Evolutionary conservation across 1,284 basidiomycete species (phyloP).

Genomic region (Heimioporus punctisporus): DNA sequence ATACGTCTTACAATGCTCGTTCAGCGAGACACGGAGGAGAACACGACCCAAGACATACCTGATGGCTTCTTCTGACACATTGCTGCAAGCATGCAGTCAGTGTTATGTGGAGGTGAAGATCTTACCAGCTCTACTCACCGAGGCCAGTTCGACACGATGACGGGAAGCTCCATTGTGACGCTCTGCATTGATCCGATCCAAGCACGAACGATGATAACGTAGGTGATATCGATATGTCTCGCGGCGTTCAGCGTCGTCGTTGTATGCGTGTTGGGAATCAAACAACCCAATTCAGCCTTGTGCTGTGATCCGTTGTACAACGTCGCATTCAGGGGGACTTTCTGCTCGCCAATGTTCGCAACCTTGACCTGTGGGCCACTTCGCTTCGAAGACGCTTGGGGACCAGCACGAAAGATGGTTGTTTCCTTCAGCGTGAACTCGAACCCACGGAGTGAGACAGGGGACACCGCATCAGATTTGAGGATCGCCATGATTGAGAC

Average conservation of each 20-base stretch:
- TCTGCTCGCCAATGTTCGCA: slow-evolving; percentile 59
- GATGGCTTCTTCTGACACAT: slow-evolving; percentile 66
- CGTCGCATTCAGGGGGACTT: slow-evolving; percentile 69
- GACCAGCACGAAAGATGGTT: slow-evolving; percentile 64
- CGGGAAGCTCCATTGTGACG: slow-evolving; percentile 70
- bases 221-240: slow-evolving; percentile 80
- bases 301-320: slow-evolving; percentile 73
- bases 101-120: not conserved
- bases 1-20: slow-evolving; percentile 54
- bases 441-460: slow-evolving; percentile 74
- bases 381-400: slow-evolving; percentile 45
- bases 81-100: slow-evolving; percentile 37
- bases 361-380: slow-evolving; percentile 58
- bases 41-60: slow-evolving; percentile 40
- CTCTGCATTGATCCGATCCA: slow-evolving; percentile 69
- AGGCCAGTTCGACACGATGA: slow-evolving; percentile 83
- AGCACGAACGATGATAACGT: slow-evolving; percentile 76
- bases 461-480: slow-evolving; percentile 66
- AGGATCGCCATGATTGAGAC: slow-evolving; percentile 71
- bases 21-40: not conserved
- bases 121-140: slow-evolving; percentile 45
- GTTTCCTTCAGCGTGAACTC: slow-evolving; percentile 80
- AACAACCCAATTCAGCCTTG: slow-evolving; percentile 67
- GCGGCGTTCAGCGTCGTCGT: slow-evolving; percentile 79
- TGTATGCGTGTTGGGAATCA: slow-evolving; percentile 70